phyloP scores from a whole-genome alignment of 2,329 filamentous ascomycete genomes.

The Lasiodiplodia gonubiensis region DNA sequence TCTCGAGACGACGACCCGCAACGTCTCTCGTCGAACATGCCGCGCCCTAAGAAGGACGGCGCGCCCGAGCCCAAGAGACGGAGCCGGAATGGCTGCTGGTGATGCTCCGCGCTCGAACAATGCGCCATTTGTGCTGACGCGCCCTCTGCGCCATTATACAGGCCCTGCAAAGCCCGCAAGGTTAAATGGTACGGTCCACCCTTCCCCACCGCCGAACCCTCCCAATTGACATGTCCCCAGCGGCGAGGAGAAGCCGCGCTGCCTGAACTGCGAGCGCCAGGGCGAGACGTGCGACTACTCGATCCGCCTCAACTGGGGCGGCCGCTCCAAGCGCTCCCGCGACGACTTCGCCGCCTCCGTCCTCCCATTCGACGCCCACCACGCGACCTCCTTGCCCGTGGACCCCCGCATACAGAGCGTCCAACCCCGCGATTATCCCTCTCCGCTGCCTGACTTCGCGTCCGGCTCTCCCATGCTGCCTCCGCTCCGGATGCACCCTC shows the following conservation, averaged over 20 bases:
- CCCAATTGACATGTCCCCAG: slow-evolving; percentile 43
- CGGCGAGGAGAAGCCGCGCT: slow-evolving; percentile 76
- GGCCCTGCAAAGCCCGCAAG: slow-evolving; percentile 80
- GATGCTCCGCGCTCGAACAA: slow-evolving; percentile 33
- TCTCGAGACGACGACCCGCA: not conserved
- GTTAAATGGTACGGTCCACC: slow-evolving; percentile 69
- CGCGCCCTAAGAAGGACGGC: slow-evolving; percentile 68
- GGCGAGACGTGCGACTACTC: slow-evolving; percentile 80
- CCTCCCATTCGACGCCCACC: slow-evolving; percentile 30
- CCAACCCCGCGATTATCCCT: slow-evolving; percentile 34
- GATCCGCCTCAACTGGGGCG: slow-evolving; percentile 81
- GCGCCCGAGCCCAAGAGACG: slow-evolving; percentile 69
- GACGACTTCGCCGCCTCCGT: slow-evolving; percentile 40
- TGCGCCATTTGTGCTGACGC: slow-evolving; percentile 22
- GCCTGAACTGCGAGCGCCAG: slow-evolving; percentile 73
- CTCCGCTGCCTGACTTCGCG: slow-evolving; percentile 28
- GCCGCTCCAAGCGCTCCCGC: slow-evolving; percentile 66
- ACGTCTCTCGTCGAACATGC: slow-evolving; percentile 53
- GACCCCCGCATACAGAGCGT: slow-evolving; percentile 26
- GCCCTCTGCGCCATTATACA: slow-evolving; percentile 41
- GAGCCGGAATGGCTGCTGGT: slow-evolving; percentile 73
- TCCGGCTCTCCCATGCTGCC: slow-evolving; percentile 23
- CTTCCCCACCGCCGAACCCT: slow-evolving; percentile 3
- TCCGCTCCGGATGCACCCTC: slow-evolving; percentile 8
- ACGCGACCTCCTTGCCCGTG: slow-evolving; percentile 8